These are phyloP conservation scores for Curvularia lunata DNA, from an alignment of 2,329 filamentous ascomycete genomes.

Conservation along the genomic window DNA sequence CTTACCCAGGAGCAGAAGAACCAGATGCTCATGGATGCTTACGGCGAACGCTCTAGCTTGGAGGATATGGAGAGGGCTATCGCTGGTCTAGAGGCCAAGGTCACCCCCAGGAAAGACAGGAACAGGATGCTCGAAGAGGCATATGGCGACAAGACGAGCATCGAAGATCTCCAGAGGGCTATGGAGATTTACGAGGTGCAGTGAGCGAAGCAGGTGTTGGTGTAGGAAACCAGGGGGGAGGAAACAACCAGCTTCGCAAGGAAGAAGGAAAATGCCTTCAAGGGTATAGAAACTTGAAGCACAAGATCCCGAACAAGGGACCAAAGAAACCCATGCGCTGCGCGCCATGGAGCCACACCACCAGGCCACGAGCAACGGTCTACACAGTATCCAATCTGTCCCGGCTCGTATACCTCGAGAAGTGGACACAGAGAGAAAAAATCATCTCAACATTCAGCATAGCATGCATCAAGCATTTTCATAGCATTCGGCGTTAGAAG, in stretches of 20 bases:
- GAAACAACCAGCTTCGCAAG: constrained; percentile 17
- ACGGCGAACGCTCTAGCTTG: constrained; percentile 41
- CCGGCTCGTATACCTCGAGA: constrained; percentile 17
- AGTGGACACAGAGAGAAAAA: constrained; percentile 9
- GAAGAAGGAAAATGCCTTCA: constrained; percentile 4
- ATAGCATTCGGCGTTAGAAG: constrained; percentile 3
- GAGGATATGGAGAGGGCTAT: constrained; percentile 44
- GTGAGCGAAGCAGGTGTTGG: constrained; percentile 28
- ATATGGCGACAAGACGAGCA: constrained; percentile 53
- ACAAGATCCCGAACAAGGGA: not conserved
- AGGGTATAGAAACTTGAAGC: not conserved
- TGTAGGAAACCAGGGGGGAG: constrained; percentile 1
- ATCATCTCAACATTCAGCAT: constrained; percentile 4
- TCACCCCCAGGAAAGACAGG: constrained; percentile 40
- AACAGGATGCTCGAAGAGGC: constrained; percentile 55
- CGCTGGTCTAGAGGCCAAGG: constrained; percentile 36
- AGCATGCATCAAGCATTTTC: constrained; percentile 6
- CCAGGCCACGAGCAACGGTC: constrained; percentile 14
- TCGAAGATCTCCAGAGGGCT: constrained; percentile 54
- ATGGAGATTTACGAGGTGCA: constrained; percentile 54
- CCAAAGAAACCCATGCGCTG: constrained; percentile 15
- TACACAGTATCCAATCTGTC: constrained; percentile 1
- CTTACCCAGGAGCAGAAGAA: constrained; percentile 43
- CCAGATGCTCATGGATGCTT: constrained; percentile 39
- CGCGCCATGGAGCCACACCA: constrained; percentile 22